Evolutionary conservation across 192 early-diverging fungal genomes (phyloP).

Genomic region (Podila minutissima): DNA sequence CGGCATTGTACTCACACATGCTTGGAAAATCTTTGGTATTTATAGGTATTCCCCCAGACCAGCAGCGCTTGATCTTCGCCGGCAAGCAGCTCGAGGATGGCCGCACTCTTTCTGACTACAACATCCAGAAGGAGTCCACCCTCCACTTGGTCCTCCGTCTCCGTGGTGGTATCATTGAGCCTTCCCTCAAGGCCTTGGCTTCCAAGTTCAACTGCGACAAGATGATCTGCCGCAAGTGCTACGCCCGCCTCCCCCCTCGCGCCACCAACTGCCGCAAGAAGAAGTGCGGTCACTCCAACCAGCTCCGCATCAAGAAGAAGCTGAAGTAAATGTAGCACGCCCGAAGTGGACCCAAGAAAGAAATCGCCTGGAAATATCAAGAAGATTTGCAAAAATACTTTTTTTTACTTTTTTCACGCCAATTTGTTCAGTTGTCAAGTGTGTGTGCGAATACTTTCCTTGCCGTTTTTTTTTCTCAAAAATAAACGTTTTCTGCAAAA

Average conservation of each 20-base stretch:
- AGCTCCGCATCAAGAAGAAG: slow-evolving; percentile 99
- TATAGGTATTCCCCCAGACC: slow-evolving; percentile 95
- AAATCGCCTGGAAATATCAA: no score
- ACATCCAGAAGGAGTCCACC: slow-evolving; percentile 99
- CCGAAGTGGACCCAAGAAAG: no score
- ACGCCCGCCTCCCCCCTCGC: slow-evolving; percentile 98
- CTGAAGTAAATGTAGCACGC: slow-evolving; percentile 74
- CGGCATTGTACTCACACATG: background rate
- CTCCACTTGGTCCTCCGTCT: slow-evolving; percentile 96
- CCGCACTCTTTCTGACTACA: slow-evolving; percentile 98
- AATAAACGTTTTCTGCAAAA: no score
- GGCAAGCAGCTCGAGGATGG: slow-evolving; percentile 99
- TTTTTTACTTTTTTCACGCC: no score
- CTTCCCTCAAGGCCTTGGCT: slow-evolving; percentile 97
- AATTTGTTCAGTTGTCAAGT: no score
- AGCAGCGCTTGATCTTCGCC: slow-evolving; percentile 99
- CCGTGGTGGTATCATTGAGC: slow-evolving; percentile 98
- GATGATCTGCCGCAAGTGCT: slow-evolving; percentile 99
- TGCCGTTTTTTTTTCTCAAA: no score
- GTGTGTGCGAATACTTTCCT: no score
- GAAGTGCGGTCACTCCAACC: slow-evolving; percentile 99
- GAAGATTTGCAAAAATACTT: no score
- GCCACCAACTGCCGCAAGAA: slow-evolving; percentile 99
- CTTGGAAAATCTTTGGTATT: background rate
- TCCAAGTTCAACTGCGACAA: slow-evolving; percentile 99